Evolutionary conservation across 2,329 filamentous ascomycete species (phyloP).

Genomic region (Cryphonectria parasitica): DNA sequence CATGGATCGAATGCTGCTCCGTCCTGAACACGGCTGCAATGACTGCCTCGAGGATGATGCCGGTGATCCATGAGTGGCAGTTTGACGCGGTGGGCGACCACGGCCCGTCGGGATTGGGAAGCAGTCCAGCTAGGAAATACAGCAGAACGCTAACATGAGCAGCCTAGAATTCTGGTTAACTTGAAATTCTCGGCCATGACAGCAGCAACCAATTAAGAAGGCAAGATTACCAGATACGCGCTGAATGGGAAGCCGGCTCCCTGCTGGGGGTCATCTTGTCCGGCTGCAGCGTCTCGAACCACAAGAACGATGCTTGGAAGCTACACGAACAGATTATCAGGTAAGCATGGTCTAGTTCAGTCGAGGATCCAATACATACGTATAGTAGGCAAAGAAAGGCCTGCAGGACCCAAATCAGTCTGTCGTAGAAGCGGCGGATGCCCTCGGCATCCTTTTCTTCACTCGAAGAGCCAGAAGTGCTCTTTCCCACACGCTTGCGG

Average conservation of each 20-base stretch:
- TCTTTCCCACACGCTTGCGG: conserved; percentile 37
- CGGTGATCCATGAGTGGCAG: conserved; percentile 43
- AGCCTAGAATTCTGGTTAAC: conserved; percentile 34
- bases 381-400: conserved; percentile 39
- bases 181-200: not conserved
- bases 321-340: conserved; percentile 16
- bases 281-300: conserved; percentile 39
- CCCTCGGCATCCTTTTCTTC: conserved; percentile 36
- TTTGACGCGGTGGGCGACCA: conserved; percentile 46
- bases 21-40: conserved; percentile 42
- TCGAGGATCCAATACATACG: conserved; percentile 14
- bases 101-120: conserved; percentile 49
- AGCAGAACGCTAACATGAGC: conserved; percentile 46
- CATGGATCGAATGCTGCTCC: conserved; percentile 37
- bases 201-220: conserved; percentile 27
- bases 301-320: conserved; percentile 41
- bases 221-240: conserved; percentile 41
- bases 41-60: conserved; percentile 41
- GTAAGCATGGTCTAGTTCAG: conserved; percentile 1
- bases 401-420: conserved; percentile 43
- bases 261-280: conserved; percentile 34
- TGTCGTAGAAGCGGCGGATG: conserved; percentile 38
- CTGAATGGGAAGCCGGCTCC: conserved; percentile 42
- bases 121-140: conserved; percentile 46
- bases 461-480: conserved; percentile 33